Evolutionary conservation across 2,329 filamentous ascomycete genomes (phyloP).

Genomic region (Zymoseptoria brevis): DNA sequence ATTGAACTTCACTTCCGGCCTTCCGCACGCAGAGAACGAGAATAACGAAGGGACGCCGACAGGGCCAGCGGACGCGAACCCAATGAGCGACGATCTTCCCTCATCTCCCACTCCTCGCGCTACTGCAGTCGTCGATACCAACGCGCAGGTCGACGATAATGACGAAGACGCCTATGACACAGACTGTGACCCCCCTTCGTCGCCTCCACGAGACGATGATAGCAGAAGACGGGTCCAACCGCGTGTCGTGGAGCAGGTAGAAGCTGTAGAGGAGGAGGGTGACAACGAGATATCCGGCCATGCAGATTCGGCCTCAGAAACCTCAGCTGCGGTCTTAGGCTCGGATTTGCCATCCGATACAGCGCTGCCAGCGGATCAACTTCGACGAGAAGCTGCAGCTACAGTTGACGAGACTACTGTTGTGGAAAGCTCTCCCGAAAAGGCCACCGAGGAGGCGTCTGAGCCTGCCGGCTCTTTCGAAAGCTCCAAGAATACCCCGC

Average conservation of each 20-base stretch:
- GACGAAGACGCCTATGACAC: constrained; percentile 14
- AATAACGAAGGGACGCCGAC: constrained; percentile 36
- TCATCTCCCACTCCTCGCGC: constrained; percentile 47
- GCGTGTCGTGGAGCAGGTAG: not conserved
- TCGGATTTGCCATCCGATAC: constrained; percentile 23
- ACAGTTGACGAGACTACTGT: constrained; percentile 4
- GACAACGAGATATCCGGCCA: not conserved
- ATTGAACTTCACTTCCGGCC: constrained; percentile 21
- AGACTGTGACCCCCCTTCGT: constrained; percentile 21
- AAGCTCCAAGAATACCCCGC: not conserved
- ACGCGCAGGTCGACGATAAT: not conserved
- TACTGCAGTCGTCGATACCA: not conserved
- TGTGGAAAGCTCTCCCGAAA: constrained; percentile 2
- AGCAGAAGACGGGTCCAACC: not conserved
- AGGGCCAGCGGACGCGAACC: constrained; percentile 29
- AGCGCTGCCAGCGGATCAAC: constrained; percentile 18
- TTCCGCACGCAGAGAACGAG: constrained; percentile 13
- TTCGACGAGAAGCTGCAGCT: constrained; percentile 21
- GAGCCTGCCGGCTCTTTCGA: not conserved
- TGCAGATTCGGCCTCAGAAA: not conserved
- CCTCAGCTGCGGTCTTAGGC: not conserved
- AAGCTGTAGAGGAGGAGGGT: not conserved
- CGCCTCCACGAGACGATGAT: constrained; percentile 16
- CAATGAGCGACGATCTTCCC: constrained; percentile 40
- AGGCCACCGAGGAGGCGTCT: not conserved